Percentiles rank a stretch among this genome's conserved stretches.
phyloP scores from a whole-genome alignment of 176 grass and related monocot genomes.

The Otatea glauca region DNA sequence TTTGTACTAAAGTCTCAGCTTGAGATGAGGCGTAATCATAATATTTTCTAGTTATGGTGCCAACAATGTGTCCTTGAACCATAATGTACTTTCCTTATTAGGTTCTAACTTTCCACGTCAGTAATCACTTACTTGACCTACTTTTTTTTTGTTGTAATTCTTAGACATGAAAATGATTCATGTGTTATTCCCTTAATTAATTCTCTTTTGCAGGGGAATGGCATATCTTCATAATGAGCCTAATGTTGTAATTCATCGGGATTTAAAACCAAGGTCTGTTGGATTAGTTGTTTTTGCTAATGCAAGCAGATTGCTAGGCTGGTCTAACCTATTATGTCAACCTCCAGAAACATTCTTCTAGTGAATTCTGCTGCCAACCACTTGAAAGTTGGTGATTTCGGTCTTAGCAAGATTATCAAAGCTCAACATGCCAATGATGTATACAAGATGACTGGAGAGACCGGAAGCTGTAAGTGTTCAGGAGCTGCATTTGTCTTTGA shows the following conservation, averaged over 20 bases:
- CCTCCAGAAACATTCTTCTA: slow-evolving; percentile 91
- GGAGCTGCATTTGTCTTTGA: slow-evolving; percentile 29
- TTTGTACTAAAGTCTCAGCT: background rate
- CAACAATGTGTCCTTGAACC: background rate
- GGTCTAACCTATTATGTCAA: slow-evolving; percentile 42
- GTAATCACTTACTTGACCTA: slow-evolving; percentile 6
- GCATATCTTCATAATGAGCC: slow-evolving; percentile 99
- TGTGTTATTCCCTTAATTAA: slow-evolving; percentile 31
- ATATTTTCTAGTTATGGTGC: background rate
- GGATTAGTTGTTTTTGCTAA: slow-evolving; percentile 38
- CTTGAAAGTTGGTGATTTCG: slow-evolving; percentile 98
- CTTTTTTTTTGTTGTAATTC: slow-evolving; percentile 3
- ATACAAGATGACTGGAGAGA: slow-evolving; percentile 99
- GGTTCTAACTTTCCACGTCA: background rate
- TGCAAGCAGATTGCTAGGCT: slow-evolving; percentile 3
- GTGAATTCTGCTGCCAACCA: slow-evolving; percentile 95
- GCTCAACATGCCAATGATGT: slow-evolving; percentile 88
- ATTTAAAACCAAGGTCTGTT: slow-evolving; percentile 90
- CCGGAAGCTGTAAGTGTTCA: slow-evolving; percentile 91
- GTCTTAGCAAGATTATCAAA: slow-evolving; percentile 97
- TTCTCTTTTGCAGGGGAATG: slow-evolving; percentile 77
- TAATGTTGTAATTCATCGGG: slow-evolving; percentile 96
- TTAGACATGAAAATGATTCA: background rate
- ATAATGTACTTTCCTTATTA: background rate
- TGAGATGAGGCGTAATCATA: background rate